Percentiles rank a stretch among this genome's conserved stretches.
Evolutionary conservation across 1,284 basidiomycete genomes (phyloP).

Genomic region (Ceratobasidium theobromae): DNA sequence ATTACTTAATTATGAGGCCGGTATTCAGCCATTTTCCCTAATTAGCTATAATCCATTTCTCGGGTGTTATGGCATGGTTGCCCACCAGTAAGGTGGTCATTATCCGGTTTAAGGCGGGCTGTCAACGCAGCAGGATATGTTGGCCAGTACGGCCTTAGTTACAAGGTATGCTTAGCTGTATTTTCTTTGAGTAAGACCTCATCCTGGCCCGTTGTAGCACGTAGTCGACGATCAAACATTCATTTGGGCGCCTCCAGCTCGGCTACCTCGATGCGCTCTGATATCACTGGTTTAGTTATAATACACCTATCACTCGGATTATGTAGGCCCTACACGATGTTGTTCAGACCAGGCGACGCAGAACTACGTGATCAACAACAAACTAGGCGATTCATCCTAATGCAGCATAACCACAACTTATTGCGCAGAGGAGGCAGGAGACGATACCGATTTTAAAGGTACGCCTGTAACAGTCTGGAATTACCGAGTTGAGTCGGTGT

Average conservation of each 20-base stretch:
- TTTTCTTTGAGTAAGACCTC: conserved; percentile 36
- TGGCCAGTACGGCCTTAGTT: conserved; percentile 44
- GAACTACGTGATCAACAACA: conserved; percentile 44
- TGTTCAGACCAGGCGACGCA: conserved; percentile 41
- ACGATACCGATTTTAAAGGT: conserved; percentile 38
- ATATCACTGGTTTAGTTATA: conserved; percentile 32
- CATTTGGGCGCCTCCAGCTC: conserved; percentile 33
- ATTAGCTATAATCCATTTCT: no score
- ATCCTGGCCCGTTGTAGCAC: conserved; percentile 34
- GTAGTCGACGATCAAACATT: conserved; percentile 35
- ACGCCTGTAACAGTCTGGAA: conserved; percentile 36
- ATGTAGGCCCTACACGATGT: conserved; percentile 52
- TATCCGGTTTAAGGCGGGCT: background rate
- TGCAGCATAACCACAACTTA: conserved; percentile 45
- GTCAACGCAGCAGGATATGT: conserved; percentile 39
- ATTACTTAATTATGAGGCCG: conserved; percentile 43
- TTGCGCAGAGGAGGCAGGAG: conserved; percentile 41
- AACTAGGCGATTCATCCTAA: conserved; percentile 47
- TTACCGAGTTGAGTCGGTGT: conserved; percentile 36
- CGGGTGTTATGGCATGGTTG: background rate
- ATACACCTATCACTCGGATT: conserved; percentile 44
- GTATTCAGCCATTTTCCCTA: conserved; percentile 57
- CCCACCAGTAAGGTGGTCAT: background rate
- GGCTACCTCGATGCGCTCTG: conserved; percentile 39
- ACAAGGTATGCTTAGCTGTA: conserved; percentile 39